Percentiles rank a stretch among this genome's conserved stretches.
Evolutionary conservation across 2,329 filamentous ascomycete species (phyloP).

Genomic region (Cladosporium sp.): DNA sequence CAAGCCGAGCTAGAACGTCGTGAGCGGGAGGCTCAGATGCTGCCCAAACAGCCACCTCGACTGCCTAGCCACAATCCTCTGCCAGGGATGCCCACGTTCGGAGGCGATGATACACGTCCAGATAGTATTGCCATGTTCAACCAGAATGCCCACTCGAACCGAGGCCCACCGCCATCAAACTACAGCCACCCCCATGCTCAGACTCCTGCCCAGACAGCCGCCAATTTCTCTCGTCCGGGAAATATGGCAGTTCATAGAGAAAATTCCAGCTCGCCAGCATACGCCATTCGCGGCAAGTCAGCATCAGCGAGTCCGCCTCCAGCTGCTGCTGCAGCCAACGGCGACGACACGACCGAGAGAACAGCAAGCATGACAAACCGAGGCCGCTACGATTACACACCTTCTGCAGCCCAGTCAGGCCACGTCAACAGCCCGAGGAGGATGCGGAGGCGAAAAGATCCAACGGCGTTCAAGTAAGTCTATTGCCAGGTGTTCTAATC

Average conservation of each 20-base stretch:
- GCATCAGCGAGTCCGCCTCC: constrained; percentile 22
- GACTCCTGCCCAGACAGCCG: constrained; percentile 9
- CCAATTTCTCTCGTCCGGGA: constrained; percentile 31
- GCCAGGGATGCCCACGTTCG: constrained; percentile 53
- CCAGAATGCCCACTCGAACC: constrained; percentile 35
- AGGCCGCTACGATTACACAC: constrained; percentile 92
- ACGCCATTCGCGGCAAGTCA: constrained; percentile 19
- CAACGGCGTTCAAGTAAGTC: constrained; percentile 95
- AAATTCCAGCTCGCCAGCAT: constrained; percentile 26
- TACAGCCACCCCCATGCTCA: constrained; percentile 2
- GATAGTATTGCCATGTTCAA: constrained; percentile 59
- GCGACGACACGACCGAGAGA: constrained; percentile 61
- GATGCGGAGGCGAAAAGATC: constrained; percentile 91
- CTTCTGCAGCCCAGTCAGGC: constrained; percentile 76
- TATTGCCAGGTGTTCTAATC: neutral
- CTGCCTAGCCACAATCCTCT: constrained; percentile 46
- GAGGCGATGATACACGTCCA: constrained; percentile 58
- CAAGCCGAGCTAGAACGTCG: constrained; percentile 18
- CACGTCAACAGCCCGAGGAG: constrained; percentile 89
- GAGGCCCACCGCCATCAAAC: constrained; percentile 33
- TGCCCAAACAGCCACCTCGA: constrained; percentile 57
- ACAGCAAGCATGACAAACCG: constrained; percentile 96
- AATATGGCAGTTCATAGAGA: constrained; percentile 17
- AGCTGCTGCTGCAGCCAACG: constrained; percentile 33
- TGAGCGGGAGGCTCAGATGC: constrained; percentile 42